A percentile compares a stretch with the other conserved stretches of the same genome.
These are phyloP conservation scores for Casuarina cunninghamiana DNA, from an alignment of 306 rosid species.

Conservation along the genomic window DNA sequence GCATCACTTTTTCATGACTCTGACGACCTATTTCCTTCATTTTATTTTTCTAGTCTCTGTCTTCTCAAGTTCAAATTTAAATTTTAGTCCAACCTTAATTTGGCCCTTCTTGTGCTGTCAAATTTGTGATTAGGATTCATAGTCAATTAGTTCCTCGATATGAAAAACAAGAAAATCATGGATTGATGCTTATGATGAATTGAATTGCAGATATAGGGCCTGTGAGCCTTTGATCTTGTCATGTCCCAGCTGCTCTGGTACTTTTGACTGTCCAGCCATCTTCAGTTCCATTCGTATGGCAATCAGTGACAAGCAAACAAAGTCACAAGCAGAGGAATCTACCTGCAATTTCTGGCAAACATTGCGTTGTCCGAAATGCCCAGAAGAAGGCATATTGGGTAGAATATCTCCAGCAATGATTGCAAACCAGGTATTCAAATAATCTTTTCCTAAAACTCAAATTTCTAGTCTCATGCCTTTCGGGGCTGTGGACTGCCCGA, in stretches of 20 bases:
- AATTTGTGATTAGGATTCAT: background rate
- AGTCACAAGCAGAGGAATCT: conserved; percentile 40
- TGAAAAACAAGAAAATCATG: background rate
- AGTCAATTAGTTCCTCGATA: too few species aligned
- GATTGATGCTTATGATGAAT: conserved; percentile 30
- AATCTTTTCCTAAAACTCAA: conserved; percentile 10
- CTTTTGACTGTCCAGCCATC: conserved; percentile 70
- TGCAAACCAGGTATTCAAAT: conserved; percentile 69
- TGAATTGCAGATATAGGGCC: conserved; percentile 65
- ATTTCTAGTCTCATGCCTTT: background rate
- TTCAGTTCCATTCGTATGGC: conserved; percentile 56
- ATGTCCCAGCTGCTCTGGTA: conserved; percentile 80
- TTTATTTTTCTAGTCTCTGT: background rate
- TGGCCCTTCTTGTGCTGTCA: background rate
- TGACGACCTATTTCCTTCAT: background rate
- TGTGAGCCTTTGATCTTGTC: conserved; percentile 75
- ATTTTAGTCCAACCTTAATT: background rate
- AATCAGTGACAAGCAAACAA: conserved; percentile 44
- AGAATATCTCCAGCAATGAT: conserved; percentile 74
- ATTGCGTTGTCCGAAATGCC: conserved; percentile 77
- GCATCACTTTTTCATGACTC: background rate
- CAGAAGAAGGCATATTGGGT: conserved; percentile 53
- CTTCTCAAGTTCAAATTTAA: background rate
- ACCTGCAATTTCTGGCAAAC: conserved; percentile 61
- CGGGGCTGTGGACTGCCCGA: background rate